phyloP scores from a whole-genome alignment of 805 yeast genomes.

The Allodekkera sacchari region DNA sequence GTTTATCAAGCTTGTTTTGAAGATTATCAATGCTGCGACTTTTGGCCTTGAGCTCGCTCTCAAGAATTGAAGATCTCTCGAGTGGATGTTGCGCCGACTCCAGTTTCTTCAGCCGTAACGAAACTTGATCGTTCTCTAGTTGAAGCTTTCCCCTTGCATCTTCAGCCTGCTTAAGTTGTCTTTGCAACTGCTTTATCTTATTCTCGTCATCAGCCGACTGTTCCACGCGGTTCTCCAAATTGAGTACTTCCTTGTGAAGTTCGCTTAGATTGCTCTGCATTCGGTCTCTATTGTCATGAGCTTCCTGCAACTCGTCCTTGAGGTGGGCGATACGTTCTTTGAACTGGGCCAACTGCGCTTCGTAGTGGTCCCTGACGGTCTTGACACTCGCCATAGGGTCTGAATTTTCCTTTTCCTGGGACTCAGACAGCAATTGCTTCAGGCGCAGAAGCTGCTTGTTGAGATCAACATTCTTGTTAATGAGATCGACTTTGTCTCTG shows the following conservation, averaged over 20 bases:
- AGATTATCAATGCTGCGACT: conserved; percentile 6
- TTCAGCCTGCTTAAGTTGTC: neutral
- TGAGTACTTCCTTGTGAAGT: neutral
- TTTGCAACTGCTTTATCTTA: neutral
- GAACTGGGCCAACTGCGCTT: conserved; percentile 1
- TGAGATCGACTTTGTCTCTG: conserved; percentile 28
- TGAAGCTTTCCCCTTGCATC: neutral
- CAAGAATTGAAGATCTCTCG: neutral
- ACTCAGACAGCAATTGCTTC: neutral
- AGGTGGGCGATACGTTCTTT: conserved; percentile 1
- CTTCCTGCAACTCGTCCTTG: neutral
- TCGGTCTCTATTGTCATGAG: neutral
- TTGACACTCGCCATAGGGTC: neutral
- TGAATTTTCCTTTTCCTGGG: neutral
- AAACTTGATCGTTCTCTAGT: conserved; percentile 16
- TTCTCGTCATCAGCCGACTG: neutral
- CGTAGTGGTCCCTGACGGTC: neutral
- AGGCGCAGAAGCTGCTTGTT: conserved; percentile 7
- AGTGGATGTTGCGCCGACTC: neutral
- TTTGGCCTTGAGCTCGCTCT: neutral
- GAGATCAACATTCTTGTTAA: conserved; percentile 12
- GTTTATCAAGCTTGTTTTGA: conserved; percentile 4
- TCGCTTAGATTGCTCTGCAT: neutral
- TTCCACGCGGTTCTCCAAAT: conserved; percentile 1
- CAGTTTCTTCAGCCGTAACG: neutral